These are phyloP conservation scores for Lentinus brumalis DNA, from an alignment of 768 basidiomycete genomes.

Conservation along the genomic window DNA sequence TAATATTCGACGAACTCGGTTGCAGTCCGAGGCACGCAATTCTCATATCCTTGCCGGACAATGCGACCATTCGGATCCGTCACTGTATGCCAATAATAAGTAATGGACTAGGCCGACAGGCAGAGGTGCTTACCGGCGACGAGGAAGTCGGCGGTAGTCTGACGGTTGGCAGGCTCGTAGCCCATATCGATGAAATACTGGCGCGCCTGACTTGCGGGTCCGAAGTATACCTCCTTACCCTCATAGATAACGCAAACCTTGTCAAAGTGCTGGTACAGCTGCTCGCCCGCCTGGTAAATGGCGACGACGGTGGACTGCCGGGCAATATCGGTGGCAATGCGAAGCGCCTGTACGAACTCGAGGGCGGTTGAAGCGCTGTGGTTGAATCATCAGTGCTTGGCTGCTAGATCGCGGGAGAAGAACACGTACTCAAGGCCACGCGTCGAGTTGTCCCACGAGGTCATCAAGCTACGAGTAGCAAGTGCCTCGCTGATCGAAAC, in stretches of 20 bases:
- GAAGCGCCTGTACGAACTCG: conserved; percentile 59
- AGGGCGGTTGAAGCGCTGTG: conserved; percentile 53
- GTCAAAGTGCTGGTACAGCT: conserved; percentile 66
- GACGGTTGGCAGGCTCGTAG: conserved; percentile 52
- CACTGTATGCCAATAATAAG: conserved; percentile 31
- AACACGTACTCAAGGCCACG: conserved; percentile 44
- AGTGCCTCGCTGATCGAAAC: conserved; percentile 79
- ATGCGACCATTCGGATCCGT: conserved; percentile 65
- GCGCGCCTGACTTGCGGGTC: conserved; percentile 62
- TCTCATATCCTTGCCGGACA: conserved; percentile 42
- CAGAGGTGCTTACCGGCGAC: conserved; percentile 38
- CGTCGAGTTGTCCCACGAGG: conserved; percentile 76
- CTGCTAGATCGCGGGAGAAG: background rate
- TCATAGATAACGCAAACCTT: conserved; percentile 81
- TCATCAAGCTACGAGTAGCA: conserved; percentile 60
- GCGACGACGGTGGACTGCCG: conserved; percentile 67
- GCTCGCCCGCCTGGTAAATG: conserved; percentile 83
- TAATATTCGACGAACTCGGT: conserved; percentile 51
- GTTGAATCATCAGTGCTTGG: background rate
- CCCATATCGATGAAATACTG: conserved; percentile 76
- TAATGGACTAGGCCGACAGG: background rate
- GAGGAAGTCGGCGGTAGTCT: conserved; percentile 64
- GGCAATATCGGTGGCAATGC: conserved; percentile 52
- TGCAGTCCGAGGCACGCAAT: conserved; percentile 51
- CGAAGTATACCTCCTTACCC: conserved; percentile 75